Evolutionary conservation across 331 rosid genomes (phyloP).

Genomic region (Malus hybrid): DNA sequence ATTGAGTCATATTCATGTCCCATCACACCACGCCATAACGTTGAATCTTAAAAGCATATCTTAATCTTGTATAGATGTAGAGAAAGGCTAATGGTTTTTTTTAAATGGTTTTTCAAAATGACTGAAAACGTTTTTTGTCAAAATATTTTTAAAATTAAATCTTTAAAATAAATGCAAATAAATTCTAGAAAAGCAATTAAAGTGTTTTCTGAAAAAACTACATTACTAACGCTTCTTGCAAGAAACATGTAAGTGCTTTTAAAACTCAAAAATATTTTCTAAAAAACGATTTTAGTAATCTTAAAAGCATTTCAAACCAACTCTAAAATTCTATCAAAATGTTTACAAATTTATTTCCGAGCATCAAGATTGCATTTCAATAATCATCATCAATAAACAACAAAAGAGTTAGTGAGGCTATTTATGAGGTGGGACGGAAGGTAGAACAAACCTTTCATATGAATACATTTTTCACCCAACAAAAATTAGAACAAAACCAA

Average conservation of each 20-base stretch:
- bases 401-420: neutral
- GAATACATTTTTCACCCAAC: neutral
- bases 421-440: neutral
- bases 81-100: rapidly evolving
- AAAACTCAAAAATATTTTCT: too few species aligned
- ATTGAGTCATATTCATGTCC: neutral
- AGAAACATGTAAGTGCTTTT: rapidly evolving
- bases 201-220: too few species aligned
- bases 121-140: rapidly evolving
- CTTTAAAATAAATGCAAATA: rapidly evolving
- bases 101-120: too few species aligned
- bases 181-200: rapidly evolving
- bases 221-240: rapidly evolving
- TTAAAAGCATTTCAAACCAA: too few species aligned
- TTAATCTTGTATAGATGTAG: neutral
- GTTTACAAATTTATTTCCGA: neutral
- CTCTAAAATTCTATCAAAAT: neutral
- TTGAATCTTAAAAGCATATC: neutral
- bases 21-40: neutral
- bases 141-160: rapidly evolving
- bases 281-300: too few species aligned
- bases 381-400: neutral
- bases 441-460: neutral
- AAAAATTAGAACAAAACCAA: neutral
- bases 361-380: neutral